Conservation (phyloP, 768 basidiomycete species). For the Nidularia sp. region DNA sequence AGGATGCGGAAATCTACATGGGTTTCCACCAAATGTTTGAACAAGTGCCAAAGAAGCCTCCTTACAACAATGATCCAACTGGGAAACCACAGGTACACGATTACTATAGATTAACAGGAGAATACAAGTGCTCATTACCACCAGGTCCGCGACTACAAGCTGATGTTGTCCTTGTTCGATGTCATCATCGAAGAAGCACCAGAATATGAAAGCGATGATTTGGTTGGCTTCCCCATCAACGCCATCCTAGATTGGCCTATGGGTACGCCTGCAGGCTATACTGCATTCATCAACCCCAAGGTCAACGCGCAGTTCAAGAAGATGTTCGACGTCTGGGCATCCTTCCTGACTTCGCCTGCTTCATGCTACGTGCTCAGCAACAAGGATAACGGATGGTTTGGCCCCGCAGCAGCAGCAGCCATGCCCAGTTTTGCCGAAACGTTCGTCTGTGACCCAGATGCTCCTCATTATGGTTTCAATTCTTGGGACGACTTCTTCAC, state of each 20-base stretch:
- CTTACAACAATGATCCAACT: background rate
- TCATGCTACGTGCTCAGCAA: constrained; percentile 34
- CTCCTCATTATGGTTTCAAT: background rate
- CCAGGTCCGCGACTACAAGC: background rate
- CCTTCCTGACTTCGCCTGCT: constrained; percentile 34
- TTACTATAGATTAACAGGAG: background rate
- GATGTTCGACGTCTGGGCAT: constrained; percentile 43
- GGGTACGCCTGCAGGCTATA: constrained; percentile 9
- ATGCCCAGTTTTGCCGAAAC: constrained; percentile 26
- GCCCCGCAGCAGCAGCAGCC: constrained; percentile 20
- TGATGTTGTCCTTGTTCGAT: background rate
- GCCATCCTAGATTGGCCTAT: constrained; percentile 8
- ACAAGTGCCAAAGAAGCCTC: background rate
- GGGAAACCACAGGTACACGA: background rate
- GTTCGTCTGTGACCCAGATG: constrained; percentile 24
- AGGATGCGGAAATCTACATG: constrained; percentile 15
- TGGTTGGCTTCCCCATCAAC: constrained; percentile 5
- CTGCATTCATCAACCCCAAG: constrained; percentile 10
- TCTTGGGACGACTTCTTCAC: background rate
- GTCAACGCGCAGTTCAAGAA: constrained; percentile 11
- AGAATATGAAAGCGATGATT: background rate
- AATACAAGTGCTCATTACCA: background rate
- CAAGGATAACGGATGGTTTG: constrained; percentile 39
- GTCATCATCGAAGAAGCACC: background rate
- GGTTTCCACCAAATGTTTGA: constrained; percentile 23